Evolutionary conservation across 1,284 basidiomycete genomes (phyloP).

Genomic region (Ceratobasidium theobromae): DNA sequence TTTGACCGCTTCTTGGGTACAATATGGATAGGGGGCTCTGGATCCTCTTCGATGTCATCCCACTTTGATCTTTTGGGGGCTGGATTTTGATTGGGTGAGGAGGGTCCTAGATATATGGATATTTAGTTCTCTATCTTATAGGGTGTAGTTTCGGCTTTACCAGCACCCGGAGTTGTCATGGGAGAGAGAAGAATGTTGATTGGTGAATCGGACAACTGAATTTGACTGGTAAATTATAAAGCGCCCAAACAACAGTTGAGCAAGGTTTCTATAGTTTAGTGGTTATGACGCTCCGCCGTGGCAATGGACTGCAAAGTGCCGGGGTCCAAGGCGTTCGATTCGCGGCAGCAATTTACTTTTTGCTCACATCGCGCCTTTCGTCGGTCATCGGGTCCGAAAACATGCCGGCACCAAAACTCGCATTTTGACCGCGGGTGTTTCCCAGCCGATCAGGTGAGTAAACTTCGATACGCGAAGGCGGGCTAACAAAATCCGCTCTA

Average conservation of each 20-base stretch:
- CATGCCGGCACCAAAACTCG: too few relatives aligned
- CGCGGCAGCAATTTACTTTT: constrained; percentile 17
- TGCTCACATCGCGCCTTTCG: not conserved
- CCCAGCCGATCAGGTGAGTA: too few relatives aligned
- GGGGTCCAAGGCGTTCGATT: constrained; percentile 34
- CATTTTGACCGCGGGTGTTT: too few relatives aligned
- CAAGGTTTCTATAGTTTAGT: constrained; percentile 32
- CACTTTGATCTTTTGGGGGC: constrained; percentile 65
- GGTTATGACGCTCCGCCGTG: constrained; percentile 33
- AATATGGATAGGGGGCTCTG: constrained; percentile 39
- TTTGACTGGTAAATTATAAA: not conserved
- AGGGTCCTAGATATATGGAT: not conserved
- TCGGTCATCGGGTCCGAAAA: not conserved
- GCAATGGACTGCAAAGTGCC: not conserved
- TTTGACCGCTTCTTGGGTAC: constrained; percentile 31
- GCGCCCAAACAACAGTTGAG: too few relatives aligned
- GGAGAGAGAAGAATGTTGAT: not conserved
- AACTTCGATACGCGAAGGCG: too few relatives aligned
- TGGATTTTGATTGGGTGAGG: constrained; percentile 13
- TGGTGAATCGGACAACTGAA: not conserved
- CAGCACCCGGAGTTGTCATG: constrained; percentile 30
- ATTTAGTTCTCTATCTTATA: not conserved
- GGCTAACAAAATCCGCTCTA: not conserved
- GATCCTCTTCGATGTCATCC: constrained; percentile 52
- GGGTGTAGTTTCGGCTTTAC: not conserved